Evolutionary conservation across 768 basidiomycete species (phyloP).

Genomic region (Pilatotrama ljubarskyi): DNA sequence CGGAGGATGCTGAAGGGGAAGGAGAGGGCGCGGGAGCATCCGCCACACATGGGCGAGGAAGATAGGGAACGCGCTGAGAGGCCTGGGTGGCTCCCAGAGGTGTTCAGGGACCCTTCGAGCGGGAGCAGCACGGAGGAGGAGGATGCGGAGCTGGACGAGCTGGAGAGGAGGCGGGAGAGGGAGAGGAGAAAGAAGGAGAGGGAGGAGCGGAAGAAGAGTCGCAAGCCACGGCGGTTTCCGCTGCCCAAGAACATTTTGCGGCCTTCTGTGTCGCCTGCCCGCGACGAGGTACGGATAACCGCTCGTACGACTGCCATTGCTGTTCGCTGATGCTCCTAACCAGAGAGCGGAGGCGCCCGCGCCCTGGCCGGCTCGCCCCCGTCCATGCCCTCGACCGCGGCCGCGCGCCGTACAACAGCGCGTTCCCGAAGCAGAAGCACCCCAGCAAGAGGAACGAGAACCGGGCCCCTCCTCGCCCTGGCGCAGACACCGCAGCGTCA

Average conservation of each 20-base stretch:
- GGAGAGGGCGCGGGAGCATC: not conserved
- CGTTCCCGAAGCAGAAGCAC: not conserved
- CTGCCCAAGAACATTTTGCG: constrained; percentile 11
- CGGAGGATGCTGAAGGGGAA: constrained; percentile 10
- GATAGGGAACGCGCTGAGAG: not conserved
- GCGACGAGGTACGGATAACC: not conserved
- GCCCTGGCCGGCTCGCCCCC: not conserved
- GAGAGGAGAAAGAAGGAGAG: constrained; percentile 4
- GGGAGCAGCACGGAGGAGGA: constrained; percentile 15
- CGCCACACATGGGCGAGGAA: not conserved
- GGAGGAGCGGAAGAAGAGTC: not conserved
- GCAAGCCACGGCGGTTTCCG: constrained; percentile 13
- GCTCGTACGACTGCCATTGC: too few relatives aligned
- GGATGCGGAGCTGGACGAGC: not conserved
- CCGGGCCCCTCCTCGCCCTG: not conserved
- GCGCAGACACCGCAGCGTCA: constrained; percentile 8
- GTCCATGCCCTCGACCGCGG: constrained; percentile 5
- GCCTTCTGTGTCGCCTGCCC: not conserved
- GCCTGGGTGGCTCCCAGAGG: constrained; percentile 6
- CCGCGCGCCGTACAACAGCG: not conserved
- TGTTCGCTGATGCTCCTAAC: not conserved
- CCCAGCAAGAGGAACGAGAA: not conserved
- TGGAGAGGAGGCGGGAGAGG: not conserved
- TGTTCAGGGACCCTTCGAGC: constrained; percentile 7
- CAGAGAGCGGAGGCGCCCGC: not conserved